These are phyloP conservation scores for Fusarium sambucinum DNA, from an alignment of 2,329 filamentous ascomycete species.

Conservation along the genomic window DNA sequence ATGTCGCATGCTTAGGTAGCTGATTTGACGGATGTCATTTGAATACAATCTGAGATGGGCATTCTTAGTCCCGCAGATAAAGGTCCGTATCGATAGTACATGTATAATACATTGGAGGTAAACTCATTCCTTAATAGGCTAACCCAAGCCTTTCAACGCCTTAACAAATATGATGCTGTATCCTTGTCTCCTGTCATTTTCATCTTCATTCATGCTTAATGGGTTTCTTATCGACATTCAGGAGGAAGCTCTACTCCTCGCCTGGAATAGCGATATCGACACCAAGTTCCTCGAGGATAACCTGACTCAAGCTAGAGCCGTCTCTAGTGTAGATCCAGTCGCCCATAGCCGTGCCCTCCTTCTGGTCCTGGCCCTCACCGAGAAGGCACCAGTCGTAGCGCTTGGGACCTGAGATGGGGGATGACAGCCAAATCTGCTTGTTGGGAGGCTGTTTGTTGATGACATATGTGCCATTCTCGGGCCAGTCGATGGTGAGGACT, in stretches of 20 bases:
- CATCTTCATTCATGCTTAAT: slow-evolving; percentile 21
- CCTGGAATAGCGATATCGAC: slow-evolving; percentile 65
- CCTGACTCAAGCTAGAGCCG: slow-evolving; percentile 76
- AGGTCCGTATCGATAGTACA: slow-evolving; percentile 25
- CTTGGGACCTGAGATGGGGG: slow-evolving; percentile 90
- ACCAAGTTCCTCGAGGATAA: slow-evolving; percentile 82
- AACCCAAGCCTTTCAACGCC: slow-evolving; percentile 39
- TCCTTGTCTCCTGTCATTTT: slow-evolving; percentile 11
- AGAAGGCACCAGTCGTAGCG: slow-evolving; percentile 89
- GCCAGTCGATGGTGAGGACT: slow-evolving; percentile 81
- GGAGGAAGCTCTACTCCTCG: slow-evolving; percentile 47
- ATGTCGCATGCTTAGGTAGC: neutral
- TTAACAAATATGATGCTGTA: slow-evolving; percentile 30
- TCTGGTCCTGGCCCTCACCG: slow-evolving; percentile 77
- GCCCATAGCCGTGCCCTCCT: slow-evolving; percentile 79
- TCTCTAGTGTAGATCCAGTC: slow-evolving; percentile 92
- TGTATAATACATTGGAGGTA: slow-evolving; percentile 35
- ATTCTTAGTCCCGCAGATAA: slow-evolving; percentile 4
- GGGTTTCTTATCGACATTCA: slow-evolving; percentile 26
- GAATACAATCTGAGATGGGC: slow-evolving; percentile 33
- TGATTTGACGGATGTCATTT: slow-evolving; percentile 16
- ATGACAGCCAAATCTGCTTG: slow-evolving; percentile 97
- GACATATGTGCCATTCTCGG: slow-evolving; percentile 82
- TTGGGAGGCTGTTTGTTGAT: slow-evolving; percentile 99
- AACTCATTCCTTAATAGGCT: slow-evolving; percentile 19